These are phyloP conservation scores for Xylaria sp. DNA, from an alignment of 2,329 filamentous ascomycete genomes.

Conservation along the genomic window DNA sequence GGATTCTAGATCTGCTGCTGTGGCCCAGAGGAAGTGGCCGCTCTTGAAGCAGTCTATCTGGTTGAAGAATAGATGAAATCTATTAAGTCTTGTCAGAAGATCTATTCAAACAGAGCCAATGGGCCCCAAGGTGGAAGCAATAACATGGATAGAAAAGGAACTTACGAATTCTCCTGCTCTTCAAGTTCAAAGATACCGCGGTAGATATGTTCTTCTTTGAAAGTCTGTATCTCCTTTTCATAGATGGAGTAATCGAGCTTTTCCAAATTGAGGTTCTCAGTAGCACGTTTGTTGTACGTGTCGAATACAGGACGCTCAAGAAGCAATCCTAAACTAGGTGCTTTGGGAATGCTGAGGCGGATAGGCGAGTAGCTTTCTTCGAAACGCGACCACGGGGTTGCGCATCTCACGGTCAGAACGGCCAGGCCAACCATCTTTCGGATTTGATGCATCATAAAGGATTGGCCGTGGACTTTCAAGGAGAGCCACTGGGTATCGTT, in stretches of 20 bases:
- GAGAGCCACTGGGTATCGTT: conserved; percentile 95
- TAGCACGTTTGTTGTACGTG: conserved; percentile 82
- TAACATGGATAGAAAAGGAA: conserved; percentile 42
- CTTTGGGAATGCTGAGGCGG: conserved; percentile 91
- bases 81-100: conserved; percentile 50
- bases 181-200: conserved; percentile 90
- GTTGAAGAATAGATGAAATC: conserved; percentile 82
- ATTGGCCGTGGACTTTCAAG: conserved; percentile 95
- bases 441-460: conserved; percentile 99
- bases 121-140: too few species aligned
- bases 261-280: conserved; percentile 70
- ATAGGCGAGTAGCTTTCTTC: conserved; percentile 76
- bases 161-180: conserved; percentile 86
- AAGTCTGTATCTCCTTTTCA: conserved; percentile 82
- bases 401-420: conserved; percentile 84
- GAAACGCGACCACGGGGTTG: conserved; percentile 78
- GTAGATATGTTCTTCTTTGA: conserved; percentile 94
- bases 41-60: conserved; percentile 80
- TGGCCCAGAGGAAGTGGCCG: conserved; percentile 79
- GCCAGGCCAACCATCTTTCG: conserved; percentile 98
- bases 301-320: conserved; percentile 94
- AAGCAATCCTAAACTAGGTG: conserved; percentile 86
- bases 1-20: conserved; percentile 73
- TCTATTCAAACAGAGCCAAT: conserved; percentile 11
- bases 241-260: conserved; percentile 83